Evolutionary conservation across 2,329 filamentous ascomycete species (phyloP), one percentile per base, ranked within the genome.

Genomic region (Hypoxylon sp.): DNA sequence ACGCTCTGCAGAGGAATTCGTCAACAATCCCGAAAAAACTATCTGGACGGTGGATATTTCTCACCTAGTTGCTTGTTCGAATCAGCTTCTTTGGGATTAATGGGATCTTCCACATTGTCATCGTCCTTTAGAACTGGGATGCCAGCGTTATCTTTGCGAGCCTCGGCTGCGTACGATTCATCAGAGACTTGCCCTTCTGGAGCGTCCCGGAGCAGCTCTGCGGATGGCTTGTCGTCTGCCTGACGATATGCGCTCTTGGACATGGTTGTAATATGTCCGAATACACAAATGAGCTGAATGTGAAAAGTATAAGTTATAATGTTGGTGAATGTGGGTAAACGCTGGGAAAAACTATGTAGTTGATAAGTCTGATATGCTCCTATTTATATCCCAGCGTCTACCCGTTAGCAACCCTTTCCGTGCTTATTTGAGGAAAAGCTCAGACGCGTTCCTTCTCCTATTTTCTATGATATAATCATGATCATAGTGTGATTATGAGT

Each of bases 11-110:
- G 2, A 17, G 26, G 8, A 14, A 8, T 13, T 44, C 2, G 22
- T 31, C 14, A 31, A 5, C 17, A 17, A 22, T 1, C 4, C 22
- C 8, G 10, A 47, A 19, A 2, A 14, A 14, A 4, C 4, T 10
- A 14, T 2, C n/a, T 11, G n/a, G 3, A n/a, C 8, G 22, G 37
- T 19, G 1, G 42, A 13, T 13, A 47, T 6, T 14, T 51, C 69
- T 31, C 54, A 71, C 73, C 60, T 6, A 75, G 64, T 29, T 75
- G 72, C 11, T 67, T 61, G 17, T 72, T 60, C 2, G 72, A 63
- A 22, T 71, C 63, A 19, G 67, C 66, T 4, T 53, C 44, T 1
- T 48, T 39, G 29, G 42, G 31, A 19, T 70, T 60, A 1, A 69
- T 61, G 14, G 61, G 63, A 17, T 67, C 69, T 44, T 75, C 71